Evolutionary conservation across 148 eudicot genomes (phyloP), one percentile per base, ranked within the genome.

Genomic region (Chenopodium berlandieri): DNA sequence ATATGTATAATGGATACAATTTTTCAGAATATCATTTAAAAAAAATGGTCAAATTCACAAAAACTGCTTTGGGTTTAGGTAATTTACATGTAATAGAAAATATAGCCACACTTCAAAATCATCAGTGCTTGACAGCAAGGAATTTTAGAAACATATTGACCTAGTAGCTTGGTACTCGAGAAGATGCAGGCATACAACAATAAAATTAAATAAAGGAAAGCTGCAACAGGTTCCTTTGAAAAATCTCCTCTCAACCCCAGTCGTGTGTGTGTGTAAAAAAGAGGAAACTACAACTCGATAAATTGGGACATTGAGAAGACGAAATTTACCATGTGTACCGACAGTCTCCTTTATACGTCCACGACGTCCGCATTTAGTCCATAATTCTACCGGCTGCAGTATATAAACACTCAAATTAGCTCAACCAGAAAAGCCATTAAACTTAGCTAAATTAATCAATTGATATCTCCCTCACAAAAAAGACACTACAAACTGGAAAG

Each of bases 301-400:
- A 62, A 7, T 22, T 30, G 17, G 17, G 34, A 32, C 44, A n/a
- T 32, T 32, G 40, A 30, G 2, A 44, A 44, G 31, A 32, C 68
- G 81, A 81, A 79, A 52, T 89, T 81, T 94, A 96, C 99, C 98
- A 77, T 96, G 99, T 75, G 97, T 96, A 73, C 99, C 99, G 71
- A 96, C 92, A 73, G 99, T 95, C 88, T 96, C 99, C 85, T 87
- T 94, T 63, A 96, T 85, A 75, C 97, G 98, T 76, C 99, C 99
- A 77, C 99, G 97, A 1, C 95, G 92, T 75, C 99, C 99, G 66
- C 91, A 84, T 82, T 96, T 96, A 27, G 97, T 84, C 91, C 88
- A 94, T 22, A 96, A 84, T 85, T 96, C 99, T 72, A 94, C 94
- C 67, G 99, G 99, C 99, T 96, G 92, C 86, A 88, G 78, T 22